Evolutionary conservation across 345 rosid genomes (phyloP), one percentile per base, ranked within the genome.

Genomic region (Turnera subulata): DNA sequence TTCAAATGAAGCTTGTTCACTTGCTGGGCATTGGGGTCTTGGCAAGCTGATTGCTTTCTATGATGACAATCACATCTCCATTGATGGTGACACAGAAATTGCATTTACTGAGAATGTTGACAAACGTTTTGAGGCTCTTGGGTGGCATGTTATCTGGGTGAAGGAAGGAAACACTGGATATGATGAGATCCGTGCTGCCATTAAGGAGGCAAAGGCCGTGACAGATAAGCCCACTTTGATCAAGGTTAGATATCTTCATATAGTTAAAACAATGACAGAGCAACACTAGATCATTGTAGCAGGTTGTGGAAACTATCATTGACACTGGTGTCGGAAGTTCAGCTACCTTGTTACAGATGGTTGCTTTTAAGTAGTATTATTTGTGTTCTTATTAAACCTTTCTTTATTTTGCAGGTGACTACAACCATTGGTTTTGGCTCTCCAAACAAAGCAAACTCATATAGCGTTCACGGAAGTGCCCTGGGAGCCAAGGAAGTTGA

Each of bases 141-240:
- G 99, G 29, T 94, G 99, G 99, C 97, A 94, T 61, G 97, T 94
- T 45, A 90, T 94, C 66, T 88, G 96, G 99, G 99, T 94, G 73
- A 90, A 94, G 89, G 90, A 90, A 64, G 99, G 99, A 62, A 90
- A 94, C 85, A 90, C 80, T 51, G 97, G 99, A 46, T 94, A 90
- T 64, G 97, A 90, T 65, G 97, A 90, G n/a, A 90, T 94, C 55
- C 92, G 99, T 55, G 95, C 97, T 72, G 99, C 99, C 66, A 88
- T 94, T 49, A 84, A 88, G 84, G 97, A 94, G 77, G 99, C 99
- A 46, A 94, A 94, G 79, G 66, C 97, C 52, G 96, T 94, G 35
- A 94, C 67, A 47, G 97, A 94, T 79, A 94, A 84, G 59, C 99
- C 99, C 29, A 85, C 92, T 58, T 52, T 86, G 82, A 84, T 92